These are phyloP conservation scores for Chrysoporthe cubensis DNA, from an alignment of 2,329 filamentous ascomycete genomes.

Conservation along the genomic window DNA sequence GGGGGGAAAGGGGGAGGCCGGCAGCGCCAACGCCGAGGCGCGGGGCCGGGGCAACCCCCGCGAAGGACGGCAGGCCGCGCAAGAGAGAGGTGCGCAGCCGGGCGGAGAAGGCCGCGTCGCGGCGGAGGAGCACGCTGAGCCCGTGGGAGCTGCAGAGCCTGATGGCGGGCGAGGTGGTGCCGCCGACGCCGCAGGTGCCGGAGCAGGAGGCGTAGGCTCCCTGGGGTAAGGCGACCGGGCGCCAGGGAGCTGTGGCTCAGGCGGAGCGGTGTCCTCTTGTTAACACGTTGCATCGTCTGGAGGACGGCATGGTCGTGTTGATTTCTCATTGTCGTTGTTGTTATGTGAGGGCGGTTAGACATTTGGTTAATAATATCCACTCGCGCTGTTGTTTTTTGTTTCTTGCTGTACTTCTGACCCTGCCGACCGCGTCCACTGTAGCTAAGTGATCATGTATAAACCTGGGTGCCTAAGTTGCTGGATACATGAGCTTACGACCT, in stretches of 20 bases:
- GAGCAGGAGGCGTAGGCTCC: background rate
- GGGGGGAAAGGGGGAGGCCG: background rate
- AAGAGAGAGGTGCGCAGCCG: conserved; percentile 52
- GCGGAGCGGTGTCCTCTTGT: too few relatives aligned
- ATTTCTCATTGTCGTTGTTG: background rate
- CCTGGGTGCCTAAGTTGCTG: background rate
- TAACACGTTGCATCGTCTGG: background rate
- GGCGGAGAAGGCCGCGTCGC: conserved; percentile 59
- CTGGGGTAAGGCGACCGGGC: background rate
- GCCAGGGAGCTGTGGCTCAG: background rate
- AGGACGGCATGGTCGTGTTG: background rate
- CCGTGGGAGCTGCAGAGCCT: conserved; percentile 74
- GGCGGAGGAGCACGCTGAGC: conserved; percentile 75
- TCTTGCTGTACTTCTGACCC: background rate
- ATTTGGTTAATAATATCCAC: conserved; percentile 9
- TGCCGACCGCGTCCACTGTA: background rate
- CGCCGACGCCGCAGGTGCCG: conserved; percentile 24
- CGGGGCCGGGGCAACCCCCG: background rate
- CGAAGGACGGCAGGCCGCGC: conserved; percentile 8
- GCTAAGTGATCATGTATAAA: background rate
- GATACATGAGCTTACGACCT: background rate
- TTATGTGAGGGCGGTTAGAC: background rate
- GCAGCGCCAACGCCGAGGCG: background rate
- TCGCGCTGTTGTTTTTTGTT: background rate
- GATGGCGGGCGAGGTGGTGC: conserved; percentile 49